phyloP scores from a whole-genome alignment of 495 filamentous ascomycete genomes.

The Stereocaulon alpinum region DNA sequence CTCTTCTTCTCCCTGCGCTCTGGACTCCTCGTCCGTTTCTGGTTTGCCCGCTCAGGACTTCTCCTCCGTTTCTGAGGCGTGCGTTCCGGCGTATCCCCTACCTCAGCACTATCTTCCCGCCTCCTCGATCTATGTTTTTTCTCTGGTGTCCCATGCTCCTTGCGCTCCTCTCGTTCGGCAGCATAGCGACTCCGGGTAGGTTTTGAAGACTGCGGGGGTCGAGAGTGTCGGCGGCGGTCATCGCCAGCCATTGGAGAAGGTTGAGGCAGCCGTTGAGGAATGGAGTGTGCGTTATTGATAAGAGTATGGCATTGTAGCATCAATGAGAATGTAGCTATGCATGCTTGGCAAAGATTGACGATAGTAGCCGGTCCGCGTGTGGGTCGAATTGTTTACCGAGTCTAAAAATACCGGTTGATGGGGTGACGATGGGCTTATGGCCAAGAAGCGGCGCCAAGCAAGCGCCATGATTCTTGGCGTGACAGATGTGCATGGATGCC shows the following conservation, averaged over 20 bases:
- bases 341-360: background rate
- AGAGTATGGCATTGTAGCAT: background rate
- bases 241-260: background rate
- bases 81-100: background rate
- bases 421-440: slow-evolving; percentile 3
- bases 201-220: slow-evolving; percentile 6
- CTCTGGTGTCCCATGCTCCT: slow-evolving; percentile 17
- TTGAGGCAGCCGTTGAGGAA: background rate
- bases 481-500: background rate
- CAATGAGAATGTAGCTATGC: background rate
- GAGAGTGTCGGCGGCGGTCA: background rate
- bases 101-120: background rate
- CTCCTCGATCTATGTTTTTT: slow-evolving; percentile 6
- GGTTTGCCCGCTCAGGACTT: slow-evolving; percentile 9
- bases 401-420: slow-evolving; percentile 7
- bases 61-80: slow-evolving; percentile 1
- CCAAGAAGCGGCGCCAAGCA: background rate
- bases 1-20: slow-evolving; percentile 4
- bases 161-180: slow-evolving; percentile 14
- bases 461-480: background rate
- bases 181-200: slow-evolving; percentile 14
- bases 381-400: background rate
- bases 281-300: background rate
- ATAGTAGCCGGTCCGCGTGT: background rate
- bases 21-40: slow-evolving; percentile 7